Evolutionary conservation across 208 protist species (phyloP), one percentile per base, ranked within the genome.

Genomic region (Entamoeba histolytica): DNA sequence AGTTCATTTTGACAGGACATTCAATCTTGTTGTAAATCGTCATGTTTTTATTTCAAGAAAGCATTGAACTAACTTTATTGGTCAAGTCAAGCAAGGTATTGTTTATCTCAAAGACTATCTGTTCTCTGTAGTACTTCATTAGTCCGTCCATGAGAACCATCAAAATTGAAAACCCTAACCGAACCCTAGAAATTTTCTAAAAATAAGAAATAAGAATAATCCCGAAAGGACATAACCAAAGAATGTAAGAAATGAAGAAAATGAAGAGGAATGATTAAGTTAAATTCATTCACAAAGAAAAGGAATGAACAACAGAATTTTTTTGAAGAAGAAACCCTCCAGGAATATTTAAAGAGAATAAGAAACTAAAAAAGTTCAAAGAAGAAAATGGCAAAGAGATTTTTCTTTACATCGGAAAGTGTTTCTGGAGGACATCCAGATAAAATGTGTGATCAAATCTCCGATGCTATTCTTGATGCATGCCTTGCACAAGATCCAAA

Each of bases 381-480:
- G n/a, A n/a, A n/a, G n/a, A n/a, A n/a, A 17, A 61, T 61, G 52
- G 17, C 52, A 23, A 61, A 61, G 52, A 61, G 52, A 61, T 61
- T 61, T 61, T 23, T 61, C 52, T 61, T 61, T 17, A 98, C 98
- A 52, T 99, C 98, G 69, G 98, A 99, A 96, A 98, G 98, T 93
- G 99, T 99, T 49, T 98, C 97, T 95, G 98, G 99, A 96, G 98
- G 98, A 31, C 98, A 99, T 96, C 98, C 98, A 93, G 98, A 99
- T 95, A 99, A 99, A 96, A 96, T 99, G 31, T 99, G 98, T 95
- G 99, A 99, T 96, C 98, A 99, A 49, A 96, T 99, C n/a, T 99
- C 98, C n/a, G 99, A 99, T 96, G 97, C 98, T 73, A 96, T 99
- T 69, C 96, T 99, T 52, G 98, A 99, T 95, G 98, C 98, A 49